phyloP scores from a whole-genome alignment of 108 stramenopile species.

The Nannochloropsis gaditana region DNA sequence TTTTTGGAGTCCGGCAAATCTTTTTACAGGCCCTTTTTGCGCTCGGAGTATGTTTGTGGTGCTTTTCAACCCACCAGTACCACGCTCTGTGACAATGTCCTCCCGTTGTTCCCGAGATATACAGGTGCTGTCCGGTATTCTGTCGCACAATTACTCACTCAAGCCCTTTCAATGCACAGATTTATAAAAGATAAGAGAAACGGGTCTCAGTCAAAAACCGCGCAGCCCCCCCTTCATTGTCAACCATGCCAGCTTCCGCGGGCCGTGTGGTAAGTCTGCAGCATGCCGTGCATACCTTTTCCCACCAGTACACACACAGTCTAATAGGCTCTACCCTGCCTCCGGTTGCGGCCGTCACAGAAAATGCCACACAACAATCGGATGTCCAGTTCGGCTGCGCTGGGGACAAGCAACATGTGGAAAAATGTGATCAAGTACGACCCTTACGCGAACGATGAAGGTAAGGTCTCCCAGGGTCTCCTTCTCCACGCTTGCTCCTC shows the following conservation, averaged over 20 bases:
- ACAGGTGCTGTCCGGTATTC: too few species aligned
- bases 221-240: neutral
- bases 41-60: too few species aligned
- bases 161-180: too few species aligned
- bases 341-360: neutral
- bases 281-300: neutral
- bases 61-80: too few species aligned
- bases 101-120: too few species aligned
- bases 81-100: too few species aligned
- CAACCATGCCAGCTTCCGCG: constrained; percentile 2
- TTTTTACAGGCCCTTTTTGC: too few species aligned
- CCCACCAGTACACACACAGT: neutral
- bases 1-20: too few species aligned
- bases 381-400: constrained; percentile 15
- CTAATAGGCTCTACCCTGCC: neutral
- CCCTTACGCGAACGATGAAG: constrained; percentile 18
- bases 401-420: constrained; percentile 19
- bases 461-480: neutral
- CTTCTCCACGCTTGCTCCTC: too few species aligned
- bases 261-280: neutral
- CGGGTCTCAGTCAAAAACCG: neutral
- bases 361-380: constrained; percentile 26
- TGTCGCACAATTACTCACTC: too few species aligned
- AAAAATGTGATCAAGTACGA: constrained; percentile 14
- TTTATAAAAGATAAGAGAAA: too few species aligned